Base-by-base conservation (phyloP, 208 protist species). In the Trichomonas tenax region DNA sequence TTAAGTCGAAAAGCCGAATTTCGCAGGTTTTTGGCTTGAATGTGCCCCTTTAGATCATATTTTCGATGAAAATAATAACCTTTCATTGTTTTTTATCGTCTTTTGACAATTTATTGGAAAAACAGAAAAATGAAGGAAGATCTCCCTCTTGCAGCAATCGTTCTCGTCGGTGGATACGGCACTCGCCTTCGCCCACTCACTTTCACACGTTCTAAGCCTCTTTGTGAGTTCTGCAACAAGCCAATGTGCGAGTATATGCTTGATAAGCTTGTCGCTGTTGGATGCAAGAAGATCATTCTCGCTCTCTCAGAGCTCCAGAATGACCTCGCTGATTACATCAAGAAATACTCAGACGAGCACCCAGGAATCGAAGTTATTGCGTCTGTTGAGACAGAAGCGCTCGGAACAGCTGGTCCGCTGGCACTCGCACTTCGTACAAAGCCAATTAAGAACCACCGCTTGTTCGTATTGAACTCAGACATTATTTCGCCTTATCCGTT, bases 391-490 rank as follows among this genome's bases (percentile, higher is more conserved):
- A 98, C 97, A 21, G 98, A 98, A 97, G 99, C 99, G 31, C 97
- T 99, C 21, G 99, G 99, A 82, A 99, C 98, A 97, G 99, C 99
- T 48, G 99, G 99, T n/a, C 99, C 99, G 58, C 98, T 99, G 6
- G 98, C 97, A 51, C 98, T 99, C 21, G 98, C 98, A 8, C n/a
- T n/a, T n/a, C n/a, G n/a, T n/a, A 97, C 98, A 89, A 98, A 99
- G 31, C 97, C 98, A 6, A 96, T 98, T 90, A 97, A 98, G 82
- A 97, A 98, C 89, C 97, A 98, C 58, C 98, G 98, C 46, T 99
- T 99, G 97, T 99, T 99, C 98, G 98, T 99, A 63, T 98, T 99
- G 8, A 99, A 99, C 97, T 98, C 98, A 72, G 99, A 99, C 97
- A 98, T 99, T 23, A 99, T 98, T 34, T 99, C 99, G 97, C 96